phyloP scores from a whole-genome alignment of 176 grass and related monocot genomes.

The Metroxylon sagu region DNA sequence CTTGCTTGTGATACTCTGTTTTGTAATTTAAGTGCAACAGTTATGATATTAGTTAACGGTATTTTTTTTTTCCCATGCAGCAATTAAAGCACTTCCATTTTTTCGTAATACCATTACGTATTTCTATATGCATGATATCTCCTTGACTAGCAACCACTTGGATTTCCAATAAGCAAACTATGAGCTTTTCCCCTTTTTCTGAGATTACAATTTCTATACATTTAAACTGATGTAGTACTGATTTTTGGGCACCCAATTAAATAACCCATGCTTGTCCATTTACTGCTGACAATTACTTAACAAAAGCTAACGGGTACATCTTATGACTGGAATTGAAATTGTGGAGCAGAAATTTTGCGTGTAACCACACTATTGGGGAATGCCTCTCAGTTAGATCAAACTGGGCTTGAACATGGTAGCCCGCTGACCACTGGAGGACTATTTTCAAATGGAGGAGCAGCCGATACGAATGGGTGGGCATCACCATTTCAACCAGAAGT shows the following conservation, averaged over 20 bases:
- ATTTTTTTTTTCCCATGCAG: no score
- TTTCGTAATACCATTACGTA: no score
- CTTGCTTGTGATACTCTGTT: no score
- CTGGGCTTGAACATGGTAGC: constrained; percentile 38
- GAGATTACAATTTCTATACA: not conserved
- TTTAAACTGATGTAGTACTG: not conserved
- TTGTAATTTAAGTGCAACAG: no score
- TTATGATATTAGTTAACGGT: no score
- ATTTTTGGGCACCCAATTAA: not conserved
- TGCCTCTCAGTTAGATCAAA: constrained; percentile 36
- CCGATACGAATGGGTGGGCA: constrained; percentile 34
- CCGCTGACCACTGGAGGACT: constrained; percentile 30
- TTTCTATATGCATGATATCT: no score
- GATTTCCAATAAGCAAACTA: no score
- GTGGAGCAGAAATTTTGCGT: constrained; percentile 41
- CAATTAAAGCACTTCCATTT: no score
- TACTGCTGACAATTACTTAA: constrained; percentile 21
- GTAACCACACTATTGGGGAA: constrained; percentile 30
- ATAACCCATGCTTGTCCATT: constrained; percentile 17
- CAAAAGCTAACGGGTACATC: constrained; percentile 28
- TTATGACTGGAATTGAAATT: constrained; percentile 24
- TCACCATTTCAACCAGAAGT: constrained; percentile 36
- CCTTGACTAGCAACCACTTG: no score
- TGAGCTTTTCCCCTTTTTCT: not conserved
- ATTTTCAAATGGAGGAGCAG: constrained; percentile 33